phyloP scores from a whole-genome alignment of 2,329 filamentous ascomycete species.

The Trichophyton benhamiae region DNA sequence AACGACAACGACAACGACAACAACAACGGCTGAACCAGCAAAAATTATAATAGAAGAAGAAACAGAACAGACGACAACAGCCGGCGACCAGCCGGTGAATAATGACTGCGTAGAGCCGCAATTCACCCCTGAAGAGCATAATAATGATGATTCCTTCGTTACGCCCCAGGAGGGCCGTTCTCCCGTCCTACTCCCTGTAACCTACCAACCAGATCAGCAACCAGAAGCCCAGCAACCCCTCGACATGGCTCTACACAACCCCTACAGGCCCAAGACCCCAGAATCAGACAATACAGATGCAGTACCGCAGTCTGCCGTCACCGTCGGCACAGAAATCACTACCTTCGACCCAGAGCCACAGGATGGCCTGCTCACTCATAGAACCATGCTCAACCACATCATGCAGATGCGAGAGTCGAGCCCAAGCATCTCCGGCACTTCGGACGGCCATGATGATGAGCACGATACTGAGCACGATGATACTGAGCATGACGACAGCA shows the following conservation, averaged over 20 bases:
- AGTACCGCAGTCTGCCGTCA: constrained; percentile 46
- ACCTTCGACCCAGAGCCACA: constrained; percentile 60
- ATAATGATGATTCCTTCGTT: constrained; percentile 13
- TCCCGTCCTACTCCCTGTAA: constrained; percentile 5
- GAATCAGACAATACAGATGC: constrained; percentile 31
- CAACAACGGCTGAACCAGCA: background rate
- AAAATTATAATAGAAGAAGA: too few relatives aligned
- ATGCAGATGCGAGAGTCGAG: constrained; percentile 38
- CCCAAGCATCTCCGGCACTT: constrained; percentile 28
- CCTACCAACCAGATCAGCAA: background rate
- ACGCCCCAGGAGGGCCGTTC: constrained; percentile 14
- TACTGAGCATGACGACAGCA: constrained; percentile 10
- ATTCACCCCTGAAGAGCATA: constrained; percentile 3
- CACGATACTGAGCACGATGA: constrained; percentile 6
- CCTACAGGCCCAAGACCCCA: constrained; percentile 2
- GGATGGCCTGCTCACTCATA: constrained; percentile 36
- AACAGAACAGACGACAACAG: background rate
- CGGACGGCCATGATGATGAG: constrained; percentile 23
- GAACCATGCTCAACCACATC: constrained; percentile 37
- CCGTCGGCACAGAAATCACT: constrained; percentile 49
- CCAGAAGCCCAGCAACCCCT: background rate
- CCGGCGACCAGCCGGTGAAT: background rate
- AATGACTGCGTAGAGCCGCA: background rate
- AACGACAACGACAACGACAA: background rate
- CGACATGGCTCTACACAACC: background rate